Evolutionary conservation across 176 grass and related monocot genomes (phyloP).

Genomic region (Pharus latifolius): DNA sequence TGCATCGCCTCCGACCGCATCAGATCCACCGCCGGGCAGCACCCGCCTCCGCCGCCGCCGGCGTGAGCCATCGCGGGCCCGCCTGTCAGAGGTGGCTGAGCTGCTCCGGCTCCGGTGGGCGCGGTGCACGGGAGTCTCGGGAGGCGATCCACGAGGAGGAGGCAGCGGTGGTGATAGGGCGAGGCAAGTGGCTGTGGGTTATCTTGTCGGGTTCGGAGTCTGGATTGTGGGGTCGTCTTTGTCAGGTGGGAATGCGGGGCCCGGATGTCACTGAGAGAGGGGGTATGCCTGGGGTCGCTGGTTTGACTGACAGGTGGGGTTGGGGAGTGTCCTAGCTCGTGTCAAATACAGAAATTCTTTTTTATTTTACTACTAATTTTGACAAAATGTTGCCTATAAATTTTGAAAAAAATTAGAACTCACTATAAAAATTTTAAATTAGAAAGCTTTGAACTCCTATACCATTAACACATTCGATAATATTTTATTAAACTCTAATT

Average conservation of each 20-base stretch:
- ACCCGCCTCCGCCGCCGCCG: background rate
- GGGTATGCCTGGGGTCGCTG: too few species aligned
- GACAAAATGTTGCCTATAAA: too few species aligned
- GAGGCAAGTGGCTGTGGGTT: background rate
- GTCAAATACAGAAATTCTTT: too few species aligned
- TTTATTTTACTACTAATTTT: too few species aligned
- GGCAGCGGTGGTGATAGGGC: background rate
- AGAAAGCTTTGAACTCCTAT: too few species aligned
- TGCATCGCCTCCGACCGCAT: constrained; percentile 98
- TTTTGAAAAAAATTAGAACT: too few species aligned
- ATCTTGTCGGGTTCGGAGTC: background rate
- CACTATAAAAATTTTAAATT: too few species aligned
- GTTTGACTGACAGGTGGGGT: too few species aligned
- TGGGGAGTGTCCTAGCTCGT: too few species aligned
- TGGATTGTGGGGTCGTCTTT: too few species aligned
- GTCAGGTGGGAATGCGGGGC: background rate
- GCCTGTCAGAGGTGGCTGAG: background rate
- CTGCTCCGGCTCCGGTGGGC: background rate
- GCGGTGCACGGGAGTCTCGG: background rate
- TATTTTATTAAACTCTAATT: too few species aligned
- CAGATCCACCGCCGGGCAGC: constrained; percentile 50
- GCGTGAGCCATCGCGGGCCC: background rate
- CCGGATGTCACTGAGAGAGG: background rate
- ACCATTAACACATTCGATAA: too few species aligned
- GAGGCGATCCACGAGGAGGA: background rate